phyloP scores from a whole-genome alignment of 169 alveolate species.

The Neospora caninum region DNA sequence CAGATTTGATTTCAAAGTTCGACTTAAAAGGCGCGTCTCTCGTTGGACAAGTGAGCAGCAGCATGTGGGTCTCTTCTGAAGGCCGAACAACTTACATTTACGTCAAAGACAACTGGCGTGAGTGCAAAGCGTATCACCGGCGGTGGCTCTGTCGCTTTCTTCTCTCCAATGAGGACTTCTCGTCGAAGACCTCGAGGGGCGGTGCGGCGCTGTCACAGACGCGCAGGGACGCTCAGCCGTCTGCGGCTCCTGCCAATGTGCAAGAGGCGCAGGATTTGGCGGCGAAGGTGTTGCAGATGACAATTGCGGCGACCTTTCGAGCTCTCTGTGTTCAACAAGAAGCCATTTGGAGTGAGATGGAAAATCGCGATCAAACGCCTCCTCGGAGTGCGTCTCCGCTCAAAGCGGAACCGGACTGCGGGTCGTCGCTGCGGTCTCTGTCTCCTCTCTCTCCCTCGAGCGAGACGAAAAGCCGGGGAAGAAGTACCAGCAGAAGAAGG shows the following conservation, averaged over 20 bases:
- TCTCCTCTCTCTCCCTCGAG: neutral
- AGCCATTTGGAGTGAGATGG: constrained; percentile 20
- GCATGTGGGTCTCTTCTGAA: constrained; percentile 84
- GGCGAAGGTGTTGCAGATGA: neutral
- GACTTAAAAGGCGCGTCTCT: constrained; percentile 76
- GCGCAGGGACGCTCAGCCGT: neutral
- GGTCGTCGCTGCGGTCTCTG: neutral
- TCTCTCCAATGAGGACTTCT: neutral
- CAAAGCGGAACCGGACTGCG: neutral
- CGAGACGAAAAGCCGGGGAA: neutral
- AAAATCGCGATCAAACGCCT: neutral
- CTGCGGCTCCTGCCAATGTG: neutral
- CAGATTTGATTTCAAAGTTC: constrained; percentile 77
- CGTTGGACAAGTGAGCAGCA: constrained; percentile 80
- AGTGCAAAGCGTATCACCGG: constrained; percentile 55
- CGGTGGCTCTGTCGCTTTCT: constrained; percentile 50
- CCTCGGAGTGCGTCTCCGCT: neutral
- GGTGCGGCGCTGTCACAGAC: neutral
- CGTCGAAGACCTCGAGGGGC: too few species aligned
- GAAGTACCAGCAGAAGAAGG: neutral
- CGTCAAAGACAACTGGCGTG: constrained; percentile 83
- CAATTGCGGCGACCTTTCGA: neutral
- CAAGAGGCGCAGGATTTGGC: neutral
- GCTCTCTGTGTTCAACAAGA: neutral
- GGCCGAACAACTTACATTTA: constrained; percentile 83